phyloP scores from a whole-genome alignment of 306 rosid genomes.

The Prunus padus region DNA sequence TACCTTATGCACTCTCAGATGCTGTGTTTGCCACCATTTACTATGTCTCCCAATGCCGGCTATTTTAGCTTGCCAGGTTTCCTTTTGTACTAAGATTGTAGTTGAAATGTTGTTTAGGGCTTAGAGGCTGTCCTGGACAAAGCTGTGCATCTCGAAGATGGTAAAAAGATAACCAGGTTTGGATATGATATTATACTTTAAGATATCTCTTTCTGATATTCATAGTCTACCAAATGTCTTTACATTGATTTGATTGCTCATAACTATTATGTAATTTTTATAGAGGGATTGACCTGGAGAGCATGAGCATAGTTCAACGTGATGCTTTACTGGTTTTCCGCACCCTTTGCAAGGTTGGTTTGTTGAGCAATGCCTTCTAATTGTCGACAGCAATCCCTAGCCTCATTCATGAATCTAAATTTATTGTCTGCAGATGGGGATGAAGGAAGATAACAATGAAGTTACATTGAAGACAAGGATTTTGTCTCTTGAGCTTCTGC shows the following conservation, averaged over 20 bases:
- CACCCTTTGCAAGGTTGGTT: slow-evolving; percentile 96
- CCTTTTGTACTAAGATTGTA: slow-evolving; percentile 3
- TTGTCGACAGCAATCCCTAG: slow-evolving; percentile 27
- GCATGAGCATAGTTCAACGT: slow-evolving; percentile 81
- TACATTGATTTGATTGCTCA: slow-evolving; percentile 24
- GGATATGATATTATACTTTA: slow-evolving; percentile 26
- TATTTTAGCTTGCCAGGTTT: neutral
- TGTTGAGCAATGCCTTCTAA: slow-evolving; percentile 24
- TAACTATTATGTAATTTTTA: slow-evolving; percentile 34
- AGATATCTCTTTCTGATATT: slow-evolving; percentile 18
- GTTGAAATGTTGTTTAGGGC: slow-evolving; percentile 52
- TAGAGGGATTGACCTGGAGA: slow-evolving; percentile 97
- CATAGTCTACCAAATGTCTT: slow-evolving; percentile 9
- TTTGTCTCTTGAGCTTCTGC: slow-evolving; percentile 97
- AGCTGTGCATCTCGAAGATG: slow-evolving; percentile 97
- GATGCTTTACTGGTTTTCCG: slow-evolving; percentile 95
- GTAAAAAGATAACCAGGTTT: slow-evolving; percentile 92
- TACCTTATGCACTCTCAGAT: neutral
- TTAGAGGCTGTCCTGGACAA: slow-evolving; percentile 96
- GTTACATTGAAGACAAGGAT: slow-evolving; percentile 90
- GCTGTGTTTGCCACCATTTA: slow-evolving; percentile 8
- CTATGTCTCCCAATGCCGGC: neutral
- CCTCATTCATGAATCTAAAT: slow-evolving; percentile 21
- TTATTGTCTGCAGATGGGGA: slow-evolving; percentile 78
- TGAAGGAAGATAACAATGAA: slow-evolving; percentile 97